These are phyloP conservation scores for Solanum chmielewskii DNA, from an alignment of 257 asterid genomes.

Conservation along the genomic window DNA sequence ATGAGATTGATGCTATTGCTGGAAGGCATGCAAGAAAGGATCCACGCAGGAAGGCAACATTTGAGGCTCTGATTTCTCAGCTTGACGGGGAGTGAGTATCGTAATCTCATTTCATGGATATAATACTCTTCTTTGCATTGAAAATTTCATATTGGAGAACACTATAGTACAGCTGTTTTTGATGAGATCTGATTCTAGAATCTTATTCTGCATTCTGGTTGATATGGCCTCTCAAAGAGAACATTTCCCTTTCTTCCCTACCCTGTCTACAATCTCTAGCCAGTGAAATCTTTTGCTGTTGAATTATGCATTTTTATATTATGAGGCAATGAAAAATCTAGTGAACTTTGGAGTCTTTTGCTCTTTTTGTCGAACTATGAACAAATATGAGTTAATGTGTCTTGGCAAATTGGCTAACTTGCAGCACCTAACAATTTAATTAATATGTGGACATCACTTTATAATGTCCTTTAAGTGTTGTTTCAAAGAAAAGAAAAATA, in stretches of 20 bases:
- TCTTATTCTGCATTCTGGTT: not conserved
- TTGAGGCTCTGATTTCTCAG: constrained; percentile 85
- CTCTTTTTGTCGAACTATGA: not conserved
- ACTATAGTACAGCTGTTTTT: not conserved
- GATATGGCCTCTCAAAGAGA: not conserved
- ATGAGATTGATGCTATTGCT: constrained; percentile 99
- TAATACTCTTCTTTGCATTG: not conserved
- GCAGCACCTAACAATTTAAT: not conserved
- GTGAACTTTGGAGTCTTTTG: not conserved
- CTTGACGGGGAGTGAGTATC: constrained; percentile 95
- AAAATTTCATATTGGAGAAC: not conserved
- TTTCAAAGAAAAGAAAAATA: not conserved
- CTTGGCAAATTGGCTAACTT: not conserved
- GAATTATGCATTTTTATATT: not conserved
- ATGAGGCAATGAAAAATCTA: not conserved
- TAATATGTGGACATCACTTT: not conserved
- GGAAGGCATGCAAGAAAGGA: constrained; percentile 92
- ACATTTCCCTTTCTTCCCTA: not conserved
- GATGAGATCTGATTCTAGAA: not conserved
- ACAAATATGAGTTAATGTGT: not conserved
- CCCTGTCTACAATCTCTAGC: not conserved
- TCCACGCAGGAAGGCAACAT: constrained; percentile 78
- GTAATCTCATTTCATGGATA: constrained; percentile 1
- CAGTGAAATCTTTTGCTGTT: not conserved
- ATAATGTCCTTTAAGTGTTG: not conserved